Evolutionary conservation across 306 rosid species (phyloP).

Genomic region (Glycine tomentella): DNA sequence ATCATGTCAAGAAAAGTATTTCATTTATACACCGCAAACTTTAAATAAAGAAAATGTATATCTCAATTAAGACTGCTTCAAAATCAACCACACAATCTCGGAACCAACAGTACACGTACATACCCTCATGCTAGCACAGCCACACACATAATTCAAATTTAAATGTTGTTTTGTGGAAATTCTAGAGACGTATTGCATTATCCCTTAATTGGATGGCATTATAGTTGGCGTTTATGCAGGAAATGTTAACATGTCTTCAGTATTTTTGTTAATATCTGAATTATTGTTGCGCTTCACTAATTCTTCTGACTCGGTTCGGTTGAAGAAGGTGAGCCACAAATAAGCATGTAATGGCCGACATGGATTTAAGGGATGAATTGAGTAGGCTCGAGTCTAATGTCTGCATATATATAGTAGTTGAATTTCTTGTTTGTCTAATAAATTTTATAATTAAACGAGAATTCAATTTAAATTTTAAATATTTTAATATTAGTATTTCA

Average conservation of each 20-base stretch:
- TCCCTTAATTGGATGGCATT: constrained; percentile 26
- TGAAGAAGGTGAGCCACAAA: neutral
- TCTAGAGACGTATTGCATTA: constrained; percentile 1
- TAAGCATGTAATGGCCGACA: constrained; percentile 64
- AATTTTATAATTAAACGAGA: too few species aligned
- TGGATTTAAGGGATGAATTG: constrained; percentile 28
- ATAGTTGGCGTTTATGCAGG: constrained; percentile 19
- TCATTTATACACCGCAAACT: too few species aligned
- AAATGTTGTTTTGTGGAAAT: neutral
- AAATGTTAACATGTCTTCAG: constrained; percentile 30
- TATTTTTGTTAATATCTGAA: constrained; percentile 19
- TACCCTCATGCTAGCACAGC: neutral
- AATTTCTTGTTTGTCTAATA: too few species aligned
- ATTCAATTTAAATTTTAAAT: too few species aligned
- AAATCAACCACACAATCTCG: neutral
- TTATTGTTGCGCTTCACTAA: constrained; percentile 34
- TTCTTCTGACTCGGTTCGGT: neutral
- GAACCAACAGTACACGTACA: too few species aligned
- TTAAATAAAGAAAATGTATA: too few species aligned
- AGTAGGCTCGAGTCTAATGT: constrained; percentile 23
- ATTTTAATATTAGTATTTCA: too few species aligned
- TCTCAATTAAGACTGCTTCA: too few species aligned
- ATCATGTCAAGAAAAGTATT: too few species aligned
- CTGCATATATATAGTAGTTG: too few species aligned
- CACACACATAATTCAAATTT: neutral